These are phyloP conservation scores for Fusarium sp. DNA, from an alignment of 2,329 filamentous ascomycete genomes.

Conservation along the genomic window DNA sequence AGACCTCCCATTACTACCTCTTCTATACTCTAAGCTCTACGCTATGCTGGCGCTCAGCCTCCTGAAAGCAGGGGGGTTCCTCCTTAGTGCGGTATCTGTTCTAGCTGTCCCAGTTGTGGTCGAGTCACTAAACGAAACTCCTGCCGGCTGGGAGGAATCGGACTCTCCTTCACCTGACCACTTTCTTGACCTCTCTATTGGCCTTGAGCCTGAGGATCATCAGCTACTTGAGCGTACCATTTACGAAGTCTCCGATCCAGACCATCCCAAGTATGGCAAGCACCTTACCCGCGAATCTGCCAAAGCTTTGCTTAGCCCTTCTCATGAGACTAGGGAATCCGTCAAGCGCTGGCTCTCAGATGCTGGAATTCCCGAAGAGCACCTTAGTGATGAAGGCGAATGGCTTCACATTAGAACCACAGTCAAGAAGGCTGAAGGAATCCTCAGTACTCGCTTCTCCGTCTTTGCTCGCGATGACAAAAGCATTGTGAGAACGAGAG, in stretches of 20 bases:
- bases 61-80: conserved; percentile 15
- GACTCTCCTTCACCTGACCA: conserved; percentile 31
- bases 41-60: conserved; percentile 20
- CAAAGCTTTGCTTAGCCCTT: conserved; percentile 61
- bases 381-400: conserved; percentile 53
- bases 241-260: conserved; percentile 62
- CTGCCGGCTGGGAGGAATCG: conserved; percentile 43
- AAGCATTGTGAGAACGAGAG: conserved; percentile 55
- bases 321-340: conserved; percentile 52
- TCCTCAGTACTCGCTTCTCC: conserved; percentile 62
- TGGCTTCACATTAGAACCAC: conserved; percentile 59
- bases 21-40: background rate
- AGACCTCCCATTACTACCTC: background rate
- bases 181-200: conserved; percentile 50
- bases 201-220: conserved; percentile 44
- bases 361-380: conserved; percentile 53
- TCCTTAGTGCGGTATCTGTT: conserved; percentile 22
- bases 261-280: conserved; percentile 60
- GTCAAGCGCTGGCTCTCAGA: conserved; percentile 61
- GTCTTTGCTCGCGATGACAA: conserved; percentile 54
- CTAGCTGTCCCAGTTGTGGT: conserved; percentile 38
- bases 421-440: conserved; percentile 55
- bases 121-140: conserved; percentile 36
- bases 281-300: conserved; percentile 63
- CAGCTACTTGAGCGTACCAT: conserved; percentile 58